Base-by-base conservation (phyloP, 2,329 filamentous ascomycete genomes). In the Chaetomium globosum region DNA sequence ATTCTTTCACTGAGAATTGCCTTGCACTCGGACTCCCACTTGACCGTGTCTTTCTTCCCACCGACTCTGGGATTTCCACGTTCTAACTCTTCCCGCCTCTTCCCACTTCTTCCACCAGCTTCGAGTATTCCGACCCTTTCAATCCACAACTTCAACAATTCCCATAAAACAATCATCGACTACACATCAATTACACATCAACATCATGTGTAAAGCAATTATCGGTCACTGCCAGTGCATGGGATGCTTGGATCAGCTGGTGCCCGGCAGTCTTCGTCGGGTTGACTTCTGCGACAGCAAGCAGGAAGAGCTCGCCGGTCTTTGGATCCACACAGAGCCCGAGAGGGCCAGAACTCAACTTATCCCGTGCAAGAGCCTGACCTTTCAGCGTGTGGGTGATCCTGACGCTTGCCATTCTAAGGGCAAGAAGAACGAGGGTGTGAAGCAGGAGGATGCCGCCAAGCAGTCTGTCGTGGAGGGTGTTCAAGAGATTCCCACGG, bases 151-250 rank as follows among this genome's bases (percentile, higher is more conserved):
- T 28, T 13, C 4, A 58, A n/a, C 30, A 12, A 2, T 2, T 26
- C 19, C 46, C 10, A 23, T 26, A 19, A 33, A n/a, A 28, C 2
- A 4, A 49, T 2, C 13, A 10, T 30, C 43, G 33, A 12, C 21
- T 30, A 43, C 4, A 33, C 9, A 49, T 48, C 48, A 26, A 12
- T 13, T 30, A 43, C 4, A 33, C 9, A 49, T 48, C 48, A 26
- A 26, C 61, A 59, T 2, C 8, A 63, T 63, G 61, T 63, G 61
- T 33, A 46, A 13, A n/a, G 55, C 48, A 2, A 59, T 59, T 26
- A 48, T 63, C 55, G 36, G 55, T 2, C 61, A 63, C 6, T 63
- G 61, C 61, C 10, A 30, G 3, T 63, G 61, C 48, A 2, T 54
- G 4, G 19, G 13, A 1, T 63, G 61, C 36, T 9, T 63, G 23